Base-by-base conservation (phyloP, 202 grass and related monocot species). In the Zoysia matrella region DNA sequence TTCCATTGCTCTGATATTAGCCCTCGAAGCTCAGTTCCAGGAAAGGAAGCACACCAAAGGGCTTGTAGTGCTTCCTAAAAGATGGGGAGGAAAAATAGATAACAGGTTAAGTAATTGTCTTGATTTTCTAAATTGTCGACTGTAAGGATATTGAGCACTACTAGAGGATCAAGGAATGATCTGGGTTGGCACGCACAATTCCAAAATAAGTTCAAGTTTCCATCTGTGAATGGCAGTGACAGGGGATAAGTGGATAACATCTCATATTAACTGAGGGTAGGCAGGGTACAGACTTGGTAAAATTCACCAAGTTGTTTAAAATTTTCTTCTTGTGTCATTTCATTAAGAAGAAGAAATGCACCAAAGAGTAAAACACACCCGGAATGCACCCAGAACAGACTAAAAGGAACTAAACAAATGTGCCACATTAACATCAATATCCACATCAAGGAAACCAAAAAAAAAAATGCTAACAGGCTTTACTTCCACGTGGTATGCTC, bases 1-100 rank as follows among this genome's bases (percentile, higher is more conserved):
- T 99, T 99, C 96, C 96, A 99, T 84, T 99, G 96, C 12, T 99
- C 96, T 77, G 96, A 99, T 89, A 99, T 92, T 89, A 99, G 83
- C 3, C 87, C 92, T n/a, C 41, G 78, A 79, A 99, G 96, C 78
- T 96, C 85, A 5, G 82, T 88, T 69, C 90, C 91, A 86, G 96
- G 96, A 87, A 88, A 99, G 58, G 96, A 86, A 85, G 87, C 87
- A 85, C 71, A 89, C 96, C 96, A 99, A 72, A 99, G 89, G 69
- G 91, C 76, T 64, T 82, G 88, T 48, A 99, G 71, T 11, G 88
- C 88, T 85, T 99, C 96, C 96, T 99, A 81, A 80, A 12, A 84
- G 55, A 84, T 22, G 53, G 13, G 13, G 40, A 65, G 60, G 63
- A 65, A 90, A 80, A 53, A 7, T 40, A 88, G 51, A 77, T 62